phyloP scores from a whole-genome alignment of 1,139 yeast species.

The Kodamaea sp. region DNA sequence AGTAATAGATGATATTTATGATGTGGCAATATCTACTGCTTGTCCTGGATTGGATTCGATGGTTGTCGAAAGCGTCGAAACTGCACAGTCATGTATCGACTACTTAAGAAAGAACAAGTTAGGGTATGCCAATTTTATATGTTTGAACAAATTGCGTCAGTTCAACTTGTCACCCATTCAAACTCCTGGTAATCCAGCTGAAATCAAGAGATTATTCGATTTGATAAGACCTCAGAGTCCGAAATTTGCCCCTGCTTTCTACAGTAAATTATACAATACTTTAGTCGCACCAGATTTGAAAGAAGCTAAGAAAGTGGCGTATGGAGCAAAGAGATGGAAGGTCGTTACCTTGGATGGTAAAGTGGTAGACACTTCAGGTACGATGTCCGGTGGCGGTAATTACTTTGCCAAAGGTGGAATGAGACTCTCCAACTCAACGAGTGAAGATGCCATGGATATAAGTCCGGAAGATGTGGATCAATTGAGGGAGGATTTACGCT shows the following conservation, averaged over 20 bases:
- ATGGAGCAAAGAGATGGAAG: slow-evolving; percentile 75
- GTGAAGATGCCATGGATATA: slow-evolving; percentile 23
- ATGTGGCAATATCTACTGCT: slow-evolving; percentile 93
- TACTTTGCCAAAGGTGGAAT: slow-evolving; percentile 64
- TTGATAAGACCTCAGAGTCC: slow-evolving; percentile 67
- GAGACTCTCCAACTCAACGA: slow-evolving; percentile 40
- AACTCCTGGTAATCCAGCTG: slow-evolving; percentile 67
- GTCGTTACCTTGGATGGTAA: slow-evolving; percentile 95
- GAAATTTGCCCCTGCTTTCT: slow-evolving; percentile 83
- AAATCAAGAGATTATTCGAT: slow-evolving; percentile 82
- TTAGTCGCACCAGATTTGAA: slow-evolving; percentile 77
- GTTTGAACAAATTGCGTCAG: slow-evolving; percentile 70
- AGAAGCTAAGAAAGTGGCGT: slow-evolving; percentile 88
- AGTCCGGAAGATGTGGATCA: slow-evolving; percentile 61
- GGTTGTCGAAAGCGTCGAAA: slow-evolving; percentile 92
- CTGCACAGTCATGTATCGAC: slow-evolving; percentile 90
- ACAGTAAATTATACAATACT: slow-evolving; percentile 82
- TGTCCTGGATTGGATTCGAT: slow-evolving; percentile 88
- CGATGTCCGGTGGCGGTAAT: slow-evolving; percentile 96
- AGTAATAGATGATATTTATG: slow-evolving; percentile 81
- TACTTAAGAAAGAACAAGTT: slow-evolving; percentile 79
- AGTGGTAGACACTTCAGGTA: slow-evolving; percentile 91
- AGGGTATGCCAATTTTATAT: slow-evolving; percentile 88
- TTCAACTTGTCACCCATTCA: slow-evolving; percentile 60
- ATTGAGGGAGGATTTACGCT: slow-evolving; percentile 53